Conservation (phyloP, 176 grass and related monocot species). For the Echinochloa phyllopogon region DNA sequence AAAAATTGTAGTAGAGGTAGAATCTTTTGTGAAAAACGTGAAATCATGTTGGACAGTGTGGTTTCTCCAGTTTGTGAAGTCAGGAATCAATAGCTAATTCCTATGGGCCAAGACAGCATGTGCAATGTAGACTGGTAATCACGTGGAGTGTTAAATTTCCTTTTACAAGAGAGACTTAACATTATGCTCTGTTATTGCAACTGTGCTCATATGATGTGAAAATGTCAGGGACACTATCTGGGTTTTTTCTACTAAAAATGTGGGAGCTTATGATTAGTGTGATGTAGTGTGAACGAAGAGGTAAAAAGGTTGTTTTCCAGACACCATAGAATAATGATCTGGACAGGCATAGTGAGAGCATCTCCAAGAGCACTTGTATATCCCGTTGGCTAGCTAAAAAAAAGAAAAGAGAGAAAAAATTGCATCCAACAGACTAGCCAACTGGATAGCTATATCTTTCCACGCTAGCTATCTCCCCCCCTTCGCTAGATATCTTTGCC, state of each 20-base stretch:
- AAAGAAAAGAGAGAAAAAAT: no score
- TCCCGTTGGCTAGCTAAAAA: no score
- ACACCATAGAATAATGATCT: neutral
- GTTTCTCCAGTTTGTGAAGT: neutral
- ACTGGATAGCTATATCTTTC: no score
- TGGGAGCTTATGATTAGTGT: neutral
- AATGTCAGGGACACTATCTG: neutral
- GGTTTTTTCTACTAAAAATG: neutral
- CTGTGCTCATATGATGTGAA: conserved; percentile 14
- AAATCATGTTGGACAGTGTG: neutral
- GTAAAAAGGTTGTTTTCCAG: neutral
- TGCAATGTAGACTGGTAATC: neutral
- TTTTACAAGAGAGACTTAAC: neutral
- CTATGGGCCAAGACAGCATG: neutral
- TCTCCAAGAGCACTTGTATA: no score
- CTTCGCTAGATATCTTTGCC: no score
- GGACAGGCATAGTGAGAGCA: neutral
- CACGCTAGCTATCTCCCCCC: no score
- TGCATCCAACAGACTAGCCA: no score
- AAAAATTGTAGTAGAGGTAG: neutral
- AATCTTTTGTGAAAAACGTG: neutral
- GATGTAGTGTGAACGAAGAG: neutral
- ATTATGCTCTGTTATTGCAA: neutral
- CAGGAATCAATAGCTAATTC: neutral
- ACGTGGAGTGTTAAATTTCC: neutral